phyloP scores from a whole-genome alignment of 2,329 filamentous ascomycete genomes.

The Monilinia laxa region DNA sequence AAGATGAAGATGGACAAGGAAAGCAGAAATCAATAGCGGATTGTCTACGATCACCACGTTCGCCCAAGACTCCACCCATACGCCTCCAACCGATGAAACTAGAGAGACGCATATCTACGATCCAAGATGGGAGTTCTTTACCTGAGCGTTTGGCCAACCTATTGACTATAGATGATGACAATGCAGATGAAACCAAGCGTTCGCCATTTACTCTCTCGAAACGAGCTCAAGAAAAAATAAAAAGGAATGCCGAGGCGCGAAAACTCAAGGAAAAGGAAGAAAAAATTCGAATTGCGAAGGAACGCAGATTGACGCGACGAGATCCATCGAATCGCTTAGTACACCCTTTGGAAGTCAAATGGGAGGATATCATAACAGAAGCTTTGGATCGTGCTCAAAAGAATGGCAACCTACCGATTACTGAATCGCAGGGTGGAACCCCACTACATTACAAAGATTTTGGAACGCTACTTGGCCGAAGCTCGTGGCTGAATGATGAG shows the following conservation, averaged over 20 bases:
- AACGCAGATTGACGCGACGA: constrained; percentile 34
- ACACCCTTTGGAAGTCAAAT: constrained; percentile 42
- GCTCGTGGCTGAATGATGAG: constrained; percentile 74
- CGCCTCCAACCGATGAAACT: not conserved
- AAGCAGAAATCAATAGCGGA: constrained; percentile 13
- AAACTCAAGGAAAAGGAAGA: constrained; percentile 27
- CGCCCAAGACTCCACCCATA: not conserved
- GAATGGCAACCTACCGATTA: constrained; percentile 41
- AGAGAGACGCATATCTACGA: not conserved
- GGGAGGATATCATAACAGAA: constrained; percentile 42
- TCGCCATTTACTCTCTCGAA: constrained; percentile 11
- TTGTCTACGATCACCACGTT: not conserved
- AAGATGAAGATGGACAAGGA: constrained; percentile 2
- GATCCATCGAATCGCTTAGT: constrained; percentile 32
- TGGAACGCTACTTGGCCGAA: constrained; percentile 55
- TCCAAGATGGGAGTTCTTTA: constrained; percentile 6
- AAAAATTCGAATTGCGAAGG: constrained; percentile 30
- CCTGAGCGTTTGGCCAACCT: constrained; percentile 7
- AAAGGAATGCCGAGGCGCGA: constrained; percentile 12
- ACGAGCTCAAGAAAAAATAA: constrained; percentile 14
- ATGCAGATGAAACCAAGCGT: not conserved
- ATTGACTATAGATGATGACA: constrained; percentile 14
- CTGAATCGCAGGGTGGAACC: constrained; percentile 50
- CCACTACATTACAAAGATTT: constrained; percentile 60
- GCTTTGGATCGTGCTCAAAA: constrained; percentile 35